Evolutionary conservation across 2,329 filamentous ascomycete genomes (phyloP), one percentile per base, ranked within the genome.

Genomic region (Diaporthe batatas): DNA sequence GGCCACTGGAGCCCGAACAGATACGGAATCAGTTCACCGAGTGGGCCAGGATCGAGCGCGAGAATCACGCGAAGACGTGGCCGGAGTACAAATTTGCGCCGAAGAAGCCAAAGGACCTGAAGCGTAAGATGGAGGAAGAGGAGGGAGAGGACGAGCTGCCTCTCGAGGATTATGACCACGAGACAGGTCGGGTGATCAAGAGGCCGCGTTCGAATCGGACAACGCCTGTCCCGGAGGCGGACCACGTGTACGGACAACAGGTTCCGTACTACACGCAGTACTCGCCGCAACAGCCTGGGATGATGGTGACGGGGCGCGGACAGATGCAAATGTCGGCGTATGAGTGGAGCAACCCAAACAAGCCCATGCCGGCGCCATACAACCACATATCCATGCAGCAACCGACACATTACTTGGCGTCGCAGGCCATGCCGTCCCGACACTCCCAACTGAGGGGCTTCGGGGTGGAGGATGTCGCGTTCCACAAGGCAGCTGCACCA

Each of bases 1-100:
- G 96, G 96, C 90, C 91, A 6, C 83, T 94, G 77, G 96, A 98
- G 81, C 88, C 93, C 0, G 84, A 90, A n/a, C 86, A 90, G 55
- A 82, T 98, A 73, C 91, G 92, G 71, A 89, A 92, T 25, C 88
- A 92, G 77, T 99, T 94, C 84, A 94, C 93, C 79, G 86, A 90
- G 21, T 92, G 94, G 85, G 94, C 96, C 29, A 91, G 90, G 78
- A 87, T 93, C 25, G 96, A 98, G 82, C 90, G 95, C 57, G 88
- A 91, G 77, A 97, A 97, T 81, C 96, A 98, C 81, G 90, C 93
- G 70, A 88, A 89, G 69, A 95, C 96, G 2, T 94, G 97, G 77
- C 96, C 96, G 0, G 90, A 91, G 54, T 99, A 98, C 86, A 98
- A 97, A 82, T 99, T 98, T 84, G 93, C 93, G 2, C 96, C 96